phyloP scores from a whole-genome alignment of 1,139 yeast genomes.

The Citeromyces hawaiiensis region DNA sequence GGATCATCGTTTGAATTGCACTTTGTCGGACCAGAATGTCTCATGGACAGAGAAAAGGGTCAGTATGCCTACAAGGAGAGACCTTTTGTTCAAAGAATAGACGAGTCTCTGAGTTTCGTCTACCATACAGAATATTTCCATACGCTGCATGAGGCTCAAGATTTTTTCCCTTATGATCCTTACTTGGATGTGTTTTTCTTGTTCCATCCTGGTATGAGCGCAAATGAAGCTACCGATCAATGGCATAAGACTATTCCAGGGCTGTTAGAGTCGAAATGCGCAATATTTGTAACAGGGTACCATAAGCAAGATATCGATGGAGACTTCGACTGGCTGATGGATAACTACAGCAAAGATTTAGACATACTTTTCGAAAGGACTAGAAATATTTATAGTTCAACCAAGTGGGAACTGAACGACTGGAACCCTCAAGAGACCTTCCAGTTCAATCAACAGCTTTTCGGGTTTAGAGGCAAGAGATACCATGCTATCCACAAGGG shows the following conservation, averaged over 20 bases:
- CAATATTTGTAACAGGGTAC: slow-evolving; percentile 82
- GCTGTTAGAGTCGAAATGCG: slow-evolving; percentile 83
- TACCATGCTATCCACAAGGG: slow-evolving; percentile 58
- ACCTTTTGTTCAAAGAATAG: slow-evolving; percentile 63
- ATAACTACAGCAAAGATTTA: slow-evolving; percentile 58
- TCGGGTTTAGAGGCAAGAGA: slow-evolving; percentile 92
- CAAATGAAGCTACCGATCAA: slow-evolving; percentile 64
- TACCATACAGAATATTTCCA: slow-evolving; percentile 89
- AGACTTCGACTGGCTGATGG: slow-evolving; percentile 60
- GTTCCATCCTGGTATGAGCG: slow-evolving; percentile 91
- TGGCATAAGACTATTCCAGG: slow-evolving; percentile 84
- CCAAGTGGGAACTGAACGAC: slow-evolving; percentile 91
- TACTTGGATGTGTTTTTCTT: slow-evolving; percentile 83
- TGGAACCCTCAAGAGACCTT: slow-evolving; percentile 83
- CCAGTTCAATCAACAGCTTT: slow-evolving; percentile 79
- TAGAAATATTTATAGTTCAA: slow-evolving; percentile 64
- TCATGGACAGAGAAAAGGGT: slow-evolving; percentile 52
- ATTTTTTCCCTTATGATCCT: slow-evolving; percentile 96
- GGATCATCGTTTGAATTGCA: slow-evolving; percentile 72
- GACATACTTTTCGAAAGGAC: slow-evolving; percentile 72
- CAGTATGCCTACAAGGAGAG: slow-evolving; percentile 37
- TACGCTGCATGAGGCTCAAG: slow-evolving; percentile 80
- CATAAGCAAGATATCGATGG: slow-evolving; percentile 58
- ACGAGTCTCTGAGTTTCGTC: slow-evolving; percentile 60
- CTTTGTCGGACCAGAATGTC: slow-evolving; percentile 88